Evolutionary conservation across 164 flowering plant species (phyloP), one percentile per base, ranked within the genome.

Genomic region (Sedum album): DNA sequence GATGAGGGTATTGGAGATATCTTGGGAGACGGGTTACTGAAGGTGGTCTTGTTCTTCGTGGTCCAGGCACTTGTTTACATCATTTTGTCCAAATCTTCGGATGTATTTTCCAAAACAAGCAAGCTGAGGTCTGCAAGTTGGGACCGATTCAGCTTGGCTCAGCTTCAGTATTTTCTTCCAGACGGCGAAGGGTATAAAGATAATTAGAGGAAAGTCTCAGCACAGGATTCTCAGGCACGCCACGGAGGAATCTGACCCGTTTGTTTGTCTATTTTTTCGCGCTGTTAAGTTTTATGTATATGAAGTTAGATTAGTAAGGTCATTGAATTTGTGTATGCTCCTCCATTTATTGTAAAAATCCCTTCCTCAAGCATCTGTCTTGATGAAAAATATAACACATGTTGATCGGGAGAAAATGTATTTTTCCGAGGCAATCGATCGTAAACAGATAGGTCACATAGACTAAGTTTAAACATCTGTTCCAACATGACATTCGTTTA

Each of bases 1-100:
- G 48, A 44, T 44, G 48, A 44, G 48, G 48, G 15, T 3, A 13
- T 44, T 11, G 48, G 48, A 44, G 15, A 44, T 44, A 57, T 17
- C 44, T 20, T 74, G 31, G 80, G 20, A 6, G 81, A 78, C n/a
- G 62, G 68, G 35, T 35, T 85, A 42, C 14, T 80, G 61, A 86
- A 80, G 74, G 79, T 77, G 36, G 79, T 41, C 6, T 62, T 86
- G 72, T 86, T 85, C 65, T 41, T 78, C 23, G 3, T 82, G 20
- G 83, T 85, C 41, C 89, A 85, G 66, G 82, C 70, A n/a, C 68
- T 85, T 65, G 82, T 83, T 49, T 85, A 85, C 48, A 64, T 85
- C 60, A 83, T 85, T 63, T 83, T 85, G 38, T 72, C 79, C 8
- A 79, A 73, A 14, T 83, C 86, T 1, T 82, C 89, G 0, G 35